Evolutionary conservation across 108 stramenopile genomes (phyloP).

Genomic region (Pelagomonas calceolata): DNA sequence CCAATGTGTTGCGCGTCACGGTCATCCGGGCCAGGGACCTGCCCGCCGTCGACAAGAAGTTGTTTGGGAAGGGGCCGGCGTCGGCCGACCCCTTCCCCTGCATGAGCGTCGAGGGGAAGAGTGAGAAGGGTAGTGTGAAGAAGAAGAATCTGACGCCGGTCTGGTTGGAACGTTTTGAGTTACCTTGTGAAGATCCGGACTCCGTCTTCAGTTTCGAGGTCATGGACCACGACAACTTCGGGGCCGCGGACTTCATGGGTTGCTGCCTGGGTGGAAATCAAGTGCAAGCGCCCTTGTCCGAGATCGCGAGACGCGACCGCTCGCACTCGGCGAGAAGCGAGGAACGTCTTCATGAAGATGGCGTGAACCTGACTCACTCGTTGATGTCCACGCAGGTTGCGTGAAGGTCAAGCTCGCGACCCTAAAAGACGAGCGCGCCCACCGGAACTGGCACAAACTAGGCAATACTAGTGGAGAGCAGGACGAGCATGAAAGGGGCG

Average conservation of each 20-base stretch:
- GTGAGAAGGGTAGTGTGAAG: background rate
- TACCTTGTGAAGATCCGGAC: background rate
- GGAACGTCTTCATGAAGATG: too few species aligned
- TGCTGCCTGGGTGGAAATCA: too few species aligned
- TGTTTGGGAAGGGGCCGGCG: background rate
- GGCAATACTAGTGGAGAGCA: background rate
- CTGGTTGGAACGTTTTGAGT: slow-evolving; percentile 14
- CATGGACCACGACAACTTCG: slow-evolving; percentile 6
- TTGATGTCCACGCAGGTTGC: too few species aligned
- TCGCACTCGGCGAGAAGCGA: too few species aligned
- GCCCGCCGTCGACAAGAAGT: background rate
- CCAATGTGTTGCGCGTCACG: background rate
- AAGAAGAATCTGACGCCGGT: slow-evolving; percentile 18
- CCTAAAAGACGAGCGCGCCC: background rate
- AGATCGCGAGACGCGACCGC: too few species aligned
- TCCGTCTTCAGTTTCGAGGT: background rate
- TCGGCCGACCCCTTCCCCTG: background rate
- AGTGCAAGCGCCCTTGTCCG: too few species aligned
- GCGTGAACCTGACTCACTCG: too few species aligned
- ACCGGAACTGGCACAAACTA: background rate
- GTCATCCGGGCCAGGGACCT: background rate
- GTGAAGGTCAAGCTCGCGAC: background rate
- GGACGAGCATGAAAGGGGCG: background rate
- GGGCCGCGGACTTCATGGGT: slow-evolving; percentile 9
- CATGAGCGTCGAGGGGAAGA: background rate